These are phyloP conservation scores for Seiridium cupressi DNA, from an alignment of 2,329 filamentous ascomycete species.

Conservation along the genomic window DNA sequence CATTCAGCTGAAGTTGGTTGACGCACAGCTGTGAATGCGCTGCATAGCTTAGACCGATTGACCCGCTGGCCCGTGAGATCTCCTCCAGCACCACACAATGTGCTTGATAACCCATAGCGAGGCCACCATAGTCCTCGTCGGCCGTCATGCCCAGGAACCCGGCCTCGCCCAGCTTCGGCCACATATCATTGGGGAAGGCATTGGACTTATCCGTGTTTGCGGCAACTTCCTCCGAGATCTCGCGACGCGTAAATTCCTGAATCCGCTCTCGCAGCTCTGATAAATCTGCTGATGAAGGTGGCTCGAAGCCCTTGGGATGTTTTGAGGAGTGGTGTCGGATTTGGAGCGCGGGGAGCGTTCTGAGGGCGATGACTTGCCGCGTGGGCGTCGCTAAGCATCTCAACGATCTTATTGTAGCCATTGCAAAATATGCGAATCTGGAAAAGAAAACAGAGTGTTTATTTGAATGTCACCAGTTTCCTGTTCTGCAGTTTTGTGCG, in stretches of 20 bases:
- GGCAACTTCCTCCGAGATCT: slow-evolving; percentile 82
- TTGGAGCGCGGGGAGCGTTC: slow-evolving; percentile 24
- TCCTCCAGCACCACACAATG: slow-evolving; percentile 97
- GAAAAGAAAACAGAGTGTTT: slow-evolving; percentile 2
- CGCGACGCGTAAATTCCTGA: slow-evolving; percentile 84
- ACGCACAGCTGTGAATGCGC: slow-evolving; percentile 96
- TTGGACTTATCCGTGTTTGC: slow-evolving; percentile 81
- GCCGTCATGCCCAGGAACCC: slow-evolving; percentile 92
- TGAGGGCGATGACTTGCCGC: slow-evolving; percentile 9
- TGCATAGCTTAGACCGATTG: slow-evolving; percentile 87
- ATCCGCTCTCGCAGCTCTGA: slow-evolving; percentile 79
- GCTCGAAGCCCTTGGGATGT: slow-evolving; percentile 61
- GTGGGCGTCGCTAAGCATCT: slow-evolving; percentile 34
- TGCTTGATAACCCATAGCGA: slow-evolving; percentile 93
- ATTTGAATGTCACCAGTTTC: not conserved
- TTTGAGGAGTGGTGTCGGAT: slow-evolving; percentile 56
- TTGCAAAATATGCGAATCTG: slow-evolving; percentile 17
- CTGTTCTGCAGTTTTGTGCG: not conserved
- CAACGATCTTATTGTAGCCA: slow-evolving; percentile 39
- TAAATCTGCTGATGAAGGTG: slow-evolving; percentile 71
- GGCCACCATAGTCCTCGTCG: slow-evolving; percentile 85
- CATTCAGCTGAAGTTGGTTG: slow-evolving; percentile 94
- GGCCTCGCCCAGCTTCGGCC: slow-evolving; percentile 88
- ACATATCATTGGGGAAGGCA: slow-evolving; percentile 87
- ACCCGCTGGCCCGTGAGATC: slow-evolving; percentile 79